Base-by-base conservation (phyloP, 257 asterid species). In the Penstemon davidsonii region DNA sequence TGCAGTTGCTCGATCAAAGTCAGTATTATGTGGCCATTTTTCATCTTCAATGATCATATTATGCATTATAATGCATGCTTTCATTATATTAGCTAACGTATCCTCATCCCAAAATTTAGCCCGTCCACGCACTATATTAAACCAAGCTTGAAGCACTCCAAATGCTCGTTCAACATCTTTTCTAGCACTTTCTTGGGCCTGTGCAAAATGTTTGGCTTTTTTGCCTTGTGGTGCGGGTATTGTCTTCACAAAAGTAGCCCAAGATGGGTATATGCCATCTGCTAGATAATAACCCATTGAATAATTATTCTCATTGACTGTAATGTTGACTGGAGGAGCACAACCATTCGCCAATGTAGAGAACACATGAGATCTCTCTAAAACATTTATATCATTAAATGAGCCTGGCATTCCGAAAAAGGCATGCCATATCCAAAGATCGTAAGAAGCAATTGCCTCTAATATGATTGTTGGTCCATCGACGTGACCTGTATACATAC, bases 381-480 rank as follows among this genome's bases (percentile, higher is more conserved):
- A 15, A 11, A 67, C 64, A 59, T 42, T 67, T 0, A 44, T 12
- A 15, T 73, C 70, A 8, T 52, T 67, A 7, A 42, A 37, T 2
- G 64, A 66, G 7, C 65, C 69, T 4, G 8, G 38, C 5, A 60
- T 18, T 7, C 68, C 58, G 36, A 73, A 67, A 13, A 41, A 73
- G 11, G 64, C 64, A 73, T 67, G 67, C 64, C 68, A 73, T 11
- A n/a, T n/a, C n/a, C n/a, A n/a, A n/a, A n/a, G n/a, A n/a, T n/a
- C n/a, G n/a, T n/a, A n/a, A n/a, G n/a, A n/a, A n/a, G n/a, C n/a
- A n/a, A n/a, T n/a, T n/a, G n/a, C n/a, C n/a, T n/a, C n/a, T n/a
- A n/a, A n/a, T n/a, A 15, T 15, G 18, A 15, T 15, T 15, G 18
- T 15, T 15, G 18, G 18, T 15, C 18, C 18, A 15, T 0, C 0